These are phyloP conservation scores for Lasiodiplodia sp. DNA, from an alignment of 2,329 filamentous ascomycete species.

Conservation along the genomic window DNA sequence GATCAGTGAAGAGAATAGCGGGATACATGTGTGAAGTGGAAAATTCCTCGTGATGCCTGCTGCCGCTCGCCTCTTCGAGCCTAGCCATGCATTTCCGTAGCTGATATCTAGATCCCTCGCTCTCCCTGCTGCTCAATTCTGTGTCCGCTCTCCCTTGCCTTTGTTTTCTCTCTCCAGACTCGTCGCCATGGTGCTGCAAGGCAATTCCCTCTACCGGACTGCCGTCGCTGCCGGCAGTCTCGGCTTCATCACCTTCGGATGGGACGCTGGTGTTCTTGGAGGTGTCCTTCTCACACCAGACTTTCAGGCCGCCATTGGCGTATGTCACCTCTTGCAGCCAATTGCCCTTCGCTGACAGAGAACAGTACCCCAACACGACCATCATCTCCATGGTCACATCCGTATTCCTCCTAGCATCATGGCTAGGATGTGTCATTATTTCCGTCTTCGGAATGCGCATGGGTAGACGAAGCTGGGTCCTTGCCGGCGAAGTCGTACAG, in stretches of 20 bases:
- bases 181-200: constrained; percentile 28
- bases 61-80: neutral
- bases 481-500: constrained; percentile 38
- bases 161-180: constrained; percentile 2
- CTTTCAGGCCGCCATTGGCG: constrained; percentile 43
- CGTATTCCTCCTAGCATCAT: constrained; percentile 40
- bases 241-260: constrained; percentile 46
- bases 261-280: constrained; percentile 46
- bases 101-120: constrained; percentile 20
- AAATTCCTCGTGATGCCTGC: constrained; percentile 15
- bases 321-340: constrained; percentile 23
- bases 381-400: constrained; percentile 39
- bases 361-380: constrained; percentile 37
- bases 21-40: constrained; percentile 1
- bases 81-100: neutral
- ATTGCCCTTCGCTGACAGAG: neutral
- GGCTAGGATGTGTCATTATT: constrained; percentile 41
- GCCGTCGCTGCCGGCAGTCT: constrained; percentile 34
- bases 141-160: constrained; percentile 6
- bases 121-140: constrained; percentile 1
- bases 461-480: constrained; percentile 40
- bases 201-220: constrained; percentile 26
- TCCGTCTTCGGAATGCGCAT: constrained; percentile 37
- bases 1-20: neutral
- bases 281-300: constrained; percentile 41